Evolutionary conservation across 768 basidiomycete genomes (phyloP), one percentile per base, ranked within the genome.

Genomic region (Lactifluus pinguis): DNA sequence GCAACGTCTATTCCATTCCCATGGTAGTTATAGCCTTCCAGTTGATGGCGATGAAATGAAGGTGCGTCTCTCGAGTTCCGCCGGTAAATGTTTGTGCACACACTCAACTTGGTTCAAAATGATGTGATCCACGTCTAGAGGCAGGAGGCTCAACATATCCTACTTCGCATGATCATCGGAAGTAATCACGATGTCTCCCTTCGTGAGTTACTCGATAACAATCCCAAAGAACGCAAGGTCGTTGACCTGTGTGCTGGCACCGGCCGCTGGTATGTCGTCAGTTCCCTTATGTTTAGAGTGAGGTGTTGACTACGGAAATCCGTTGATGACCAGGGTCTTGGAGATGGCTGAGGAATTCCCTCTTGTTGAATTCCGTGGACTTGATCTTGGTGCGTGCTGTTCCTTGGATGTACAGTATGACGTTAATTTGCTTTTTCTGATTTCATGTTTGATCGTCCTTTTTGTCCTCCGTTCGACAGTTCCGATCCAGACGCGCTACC

Each of bases 191-290:
- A 84, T 53, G 84, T 82, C 6, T 86, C 87, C 5, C 81, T 89
- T 29, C 64, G 67, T 36, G 75, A 83, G 60, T 72, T 80, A 34
- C 75, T 91, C 51, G 74, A 74, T 47, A 66, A 68, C 30, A 6
- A 74, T 70, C 47, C 76, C 76, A 58, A 76, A 73, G 52, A 80
- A 75, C 70, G 55, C 21, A 77, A 78, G 61, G 86, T 78, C 48
- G 76, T 92, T 51, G 89, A 92, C 71, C 67, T 90, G n/a, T 84
- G 89, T 64, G 87, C 84, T 7, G 89, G 89, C 17, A 86, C 79
- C 17, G 89, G 89, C 6, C 73, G 69, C 72, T 92, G 89, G 89
- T 87, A 63, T 57, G 80, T 73, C 6, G 25, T 49, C 48, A 15
- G 47, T 54, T 55, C 25, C 25, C 2, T 25, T 25, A 25, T 25